These are phyloP conservation scores for Arabidopsis suecica DNA, from an alignment of 345 rosid species.

Conservation along the genomic window DNA sequence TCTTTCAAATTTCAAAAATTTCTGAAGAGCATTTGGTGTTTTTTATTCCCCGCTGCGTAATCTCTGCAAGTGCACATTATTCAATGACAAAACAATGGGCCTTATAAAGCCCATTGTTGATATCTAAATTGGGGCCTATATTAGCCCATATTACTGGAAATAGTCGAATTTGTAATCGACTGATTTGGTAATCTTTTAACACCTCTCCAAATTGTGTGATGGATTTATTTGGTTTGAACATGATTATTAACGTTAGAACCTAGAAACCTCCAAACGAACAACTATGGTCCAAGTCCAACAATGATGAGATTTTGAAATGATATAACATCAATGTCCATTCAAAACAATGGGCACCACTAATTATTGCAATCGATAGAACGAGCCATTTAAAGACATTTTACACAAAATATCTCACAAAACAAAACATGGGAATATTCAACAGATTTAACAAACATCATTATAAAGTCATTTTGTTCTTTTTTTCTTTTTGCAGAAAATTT, in stretches of 20 bases:
- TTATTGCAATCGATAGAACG: constrained; percentile 28
- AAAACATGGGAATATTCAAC: constrained; percentile 36
- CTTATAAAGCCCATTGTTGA: constrained; percentile 8
- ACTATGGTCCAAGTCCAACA: constrained; percentile 5
- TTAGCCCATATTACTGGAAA: not conserved
- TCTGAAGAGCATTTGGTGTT: not conserved
- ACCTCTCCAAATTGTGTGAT: not conserved
- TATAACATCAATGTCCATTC: constrained; percentile 9
- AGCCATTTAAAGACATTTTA: constrained; percentile 22
- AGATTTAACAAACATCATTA: constrained; percentile 35
- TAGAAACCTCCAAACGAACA: not conserved
- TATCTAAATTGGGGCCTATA: not conserved
- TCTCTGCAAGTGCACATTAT: not conserved
- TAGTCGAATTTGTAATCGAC: not conserved
- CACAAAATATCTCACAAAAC: constrained; percentile 25
- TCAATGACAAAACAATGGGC: constrained; percentile 1
- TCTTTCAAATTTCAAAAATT: constrained; percentile 29
- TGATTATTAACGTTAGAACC: not conserved
- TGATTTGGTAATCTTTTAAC: not conserved
- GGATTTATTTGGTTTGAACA: not conserved
- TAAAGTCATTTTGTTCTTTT: constrained; percentile 20
- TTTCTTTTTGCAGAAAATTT: not conserved
- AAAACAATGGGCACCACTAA: constrained; percentile 28
- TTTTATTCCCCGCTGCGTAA: constrained; percentile 26
- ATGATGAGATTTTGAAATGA: constrained; percentile 11